Percentiles rank a stretch among this genome's conserved stretches.
These are phyloP conservation scores for Gracilaria vermiculophylla DNA, from an alignment of 23 red algal species.

Conservation along the genomic window DNA sequence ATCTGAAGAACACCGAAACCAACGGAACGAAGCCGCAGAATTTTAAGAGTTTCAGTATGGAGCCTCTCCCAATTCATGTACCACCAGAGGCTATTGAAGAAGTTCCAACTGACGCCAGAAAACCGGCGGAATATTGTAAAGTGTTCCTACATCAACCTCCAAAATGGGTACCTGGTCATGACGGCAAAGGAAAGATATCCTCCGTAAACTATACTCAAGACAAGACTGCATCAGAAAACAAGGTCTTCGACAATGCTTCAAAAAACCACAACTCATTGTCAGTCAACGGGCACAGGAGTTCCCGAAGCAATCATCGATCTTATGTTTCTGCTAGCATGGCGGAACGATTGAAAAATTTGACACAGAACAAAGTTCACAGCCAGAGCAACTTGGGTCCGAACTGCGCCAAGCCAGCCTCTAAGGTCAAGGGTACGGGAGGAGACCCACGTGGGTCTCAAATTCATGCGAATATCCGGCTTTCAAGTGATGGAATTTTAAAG, in stretches of 20 bases:
- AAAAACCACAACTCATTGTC: not conserved
- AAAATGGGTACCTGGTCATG: constrained; percentile 5
- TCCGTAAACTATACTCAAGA: not conserved
- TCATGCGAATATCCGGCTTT: not conserved
- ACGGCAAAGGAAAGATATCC: not conserved
- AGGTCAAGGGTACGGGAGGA: not conserved
- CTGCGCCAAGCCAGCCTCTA: not conserved
- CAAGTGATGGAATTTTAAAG: too few relatives aligned
- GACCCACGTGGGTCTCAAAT: not conserved
- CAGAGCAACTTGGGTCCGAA: not conserved
- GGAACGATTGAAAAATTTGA: not conserved
- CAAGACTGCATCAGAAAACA: not conserved
- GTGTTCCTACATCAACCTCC: constrained; percentile 8
- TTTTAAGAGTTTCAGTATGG: not conserved
- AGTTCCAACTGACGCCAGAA: not conserved
- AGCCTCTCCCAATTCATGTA: constrained; percentile 1
- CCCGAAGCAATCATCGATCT: not conserved
- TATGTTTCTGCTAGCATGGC: not conserved
- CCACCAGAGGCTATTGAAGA: constrained; percentile 3
- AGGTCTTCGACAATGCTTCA: not conserved
- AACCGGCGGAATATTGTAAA: not conserved
- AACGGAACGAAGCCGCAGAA: not conserved
- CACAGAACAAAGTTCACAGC: not conserved
- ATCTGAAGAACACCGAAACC: not conserved
- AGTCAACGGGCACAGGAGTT: not conserved